phyloP scores from a whole-genome alignment of 2,329 filamentous ascomycete genomes.

The Trichoderma sp. region DNA sequence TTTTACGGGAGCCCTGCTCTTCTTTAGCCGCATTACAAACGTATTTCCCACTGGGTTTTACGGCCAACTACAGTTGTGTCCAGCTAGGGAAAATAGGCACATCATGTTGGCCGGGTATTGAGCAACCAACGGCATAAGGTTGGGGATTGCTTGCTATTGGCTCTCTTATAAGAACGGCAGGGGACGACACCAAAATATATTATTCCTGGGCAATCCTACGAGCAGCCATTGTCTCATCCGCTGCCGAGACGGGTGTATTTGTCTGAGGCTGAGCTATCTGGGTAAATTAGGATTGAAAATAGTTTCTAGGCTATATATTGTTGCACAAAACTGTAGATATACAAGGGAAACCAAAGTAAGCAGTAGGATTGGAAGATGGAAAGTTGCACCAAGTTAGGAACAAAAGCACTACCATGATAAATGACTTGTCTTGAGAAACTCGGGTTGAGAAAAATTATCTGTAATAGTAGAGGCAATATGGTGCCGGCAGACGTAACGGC shows the following conservation, averaged over 20 bases:
- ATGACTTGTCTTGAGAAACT: too few relatives aligned
- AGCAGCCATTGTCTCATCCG: not conserved
- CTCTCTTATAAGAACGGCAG: not conserved
- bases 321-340: not conserved
- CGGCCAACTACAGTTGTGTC: not conserved
- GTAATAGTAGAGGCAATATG: not conserved
- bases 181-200: not conserved
- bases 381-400: not conserved
- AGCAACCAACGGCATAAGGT: not conserved
- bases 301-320: not conserved
- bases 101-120: not conserved
- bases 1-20: not conserved
- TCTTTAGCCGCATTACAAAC: not conserved
- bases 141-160: not conserved
- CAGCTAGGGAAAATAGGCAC: not conserved
- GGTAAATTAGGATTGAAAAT: not conserved
- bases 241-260: not conserved
- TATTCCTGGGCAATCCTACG: not conserved
- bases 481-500: not conserved
- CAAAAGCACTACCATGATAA: not conserved
- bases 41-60: not conserved
- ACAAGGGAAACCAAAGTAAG: too few relatives aligned
- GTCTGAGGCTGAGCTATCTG: not conserved
- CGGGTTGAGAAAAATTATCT: not conserved
- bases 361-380: not conserved